Conservation (phyloP, 2,329 filamentous ascomycete genomes). For the Thielaviopsis ethacetica region DNA sequence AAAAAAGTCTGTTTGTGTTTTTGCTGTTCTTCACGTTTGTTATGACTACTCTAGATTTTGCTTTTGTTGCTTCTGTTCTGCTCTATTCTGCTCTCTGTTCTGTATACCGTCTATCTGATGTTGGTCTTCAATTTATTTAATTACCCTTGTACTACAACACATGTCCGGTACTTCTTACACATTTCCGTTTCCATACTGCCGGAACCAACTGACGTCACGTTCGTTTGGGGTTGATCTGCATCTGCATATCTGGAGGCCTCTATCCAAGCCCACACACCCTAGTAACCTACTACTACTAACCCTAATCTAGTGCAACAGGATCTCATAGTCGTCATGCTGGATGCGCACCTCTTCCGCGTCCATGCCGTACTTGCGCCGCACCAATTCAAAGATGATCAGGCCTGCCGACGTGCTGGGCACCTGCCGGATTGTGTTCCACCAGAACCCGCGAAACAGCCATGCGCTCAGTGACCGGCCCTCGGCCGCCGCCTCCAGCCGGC, state of each 20-base stretch:
- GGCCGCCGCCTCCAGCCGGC: conserved; percentile 35
- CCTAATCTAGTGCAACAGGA: conserved; percentile 34
- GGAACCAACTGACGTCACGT: neutral
- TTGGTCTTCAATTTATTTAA: neutral
- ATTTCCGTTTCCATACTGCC: neutral
- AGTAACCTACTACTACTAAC: no score
- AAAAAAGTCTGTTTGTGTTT: neutral
- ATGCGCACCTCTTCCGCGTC: conserved; percentile 47
- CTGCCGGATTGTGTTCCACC: conserved; percentile 55
- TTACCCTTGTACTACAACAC: neutral
- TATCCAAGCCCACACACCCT: no score
- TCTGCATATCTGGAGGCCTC: neutral
- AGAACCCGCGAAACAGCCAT: conserved; percentile 58
- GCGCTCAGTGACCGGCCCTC: conserved; percentile 39
- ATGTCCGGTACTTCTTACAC: no score
- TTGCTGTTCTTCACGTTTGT: neutral
- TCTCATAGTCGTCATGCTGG: conserved; percentile 53
- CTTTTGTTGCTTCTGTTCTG: neutral
- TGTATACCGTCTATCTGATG: no score
- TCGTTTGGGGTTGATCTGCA: neutral
- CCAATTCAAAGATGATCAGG: conserved; percentile 62
- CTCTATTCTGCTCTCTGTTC: neutral
- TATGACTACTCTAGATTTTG: neutral
- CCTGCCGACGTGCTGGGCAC: conserved; percentile 64
- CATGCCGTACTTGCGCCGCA: conserved; percentile 54